Conservation (phyloP, 2,329 filamentous ascomycete species). For the Penicillium aurantiogriseum region DNA sequence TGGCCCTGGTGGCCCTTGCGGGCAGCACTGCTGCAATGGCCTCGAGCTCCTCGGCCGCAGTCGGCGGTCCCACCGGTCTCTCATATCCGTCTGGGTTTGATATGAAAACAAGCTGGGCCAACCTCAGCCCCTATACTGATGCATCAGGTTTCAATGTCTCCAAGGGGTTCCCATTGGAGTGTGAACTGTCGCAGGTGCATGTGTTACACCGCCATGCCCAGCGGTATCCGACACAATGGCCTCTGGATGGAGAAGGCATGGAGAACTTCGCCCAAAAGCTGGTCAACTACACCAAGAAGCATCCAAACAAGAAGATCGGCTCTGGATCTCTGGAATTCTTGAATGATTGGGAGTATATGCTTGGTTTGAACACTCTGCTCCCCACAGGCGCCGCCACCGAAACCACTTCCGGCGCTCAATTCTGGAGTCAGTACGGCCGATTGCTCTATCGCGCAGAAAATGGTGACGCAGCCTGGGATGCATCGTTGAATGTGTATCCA, state of each 20-base stretch:
- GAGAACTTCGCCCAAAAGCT: constrained; percentile 51
- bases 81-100: constrained; percentile 30
- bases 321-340: constrained; percentile 52
- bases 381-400: constrained; percentile 52
- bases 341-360: constrained; percentile 51
- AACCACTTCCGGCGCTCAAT: constrained; percentile 49
- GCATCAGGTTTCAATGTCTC: constrained; percentile 20
- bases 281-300: constrained; percentile 43
- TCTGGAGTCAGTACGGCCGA: constrained; percentile 57
- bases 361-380: constrained; percentile 49
- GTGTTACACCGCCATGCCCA: constrained; percentile 56
- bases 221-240: constrained; percentile 49
- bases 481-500: constrained; percentile 37
- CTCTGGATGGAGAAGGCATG: constrained; percentile 51
- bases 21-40: constrained; percentile 3
- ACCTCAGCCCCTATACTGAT: constrained; percentile 29
- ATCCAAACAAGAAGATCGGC: constrained; percentile 36
- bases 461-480: constrained; percentile 50
- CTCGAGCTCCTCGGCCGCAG: constrained; percentile 3
- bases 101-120: constrained; percentile 30
- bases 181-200: constrained; percentile 56
- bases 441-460: constrained; percentile 51
- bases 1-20: constrained; percentile 10
- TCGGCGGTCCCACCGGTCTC: constrained; percentile 22
- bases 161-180: constrained; percentile 52